Evolutionary conservation across 345 rosid genomes (phyloP).

Genomic region (Dovyalis caffra): DNA sequence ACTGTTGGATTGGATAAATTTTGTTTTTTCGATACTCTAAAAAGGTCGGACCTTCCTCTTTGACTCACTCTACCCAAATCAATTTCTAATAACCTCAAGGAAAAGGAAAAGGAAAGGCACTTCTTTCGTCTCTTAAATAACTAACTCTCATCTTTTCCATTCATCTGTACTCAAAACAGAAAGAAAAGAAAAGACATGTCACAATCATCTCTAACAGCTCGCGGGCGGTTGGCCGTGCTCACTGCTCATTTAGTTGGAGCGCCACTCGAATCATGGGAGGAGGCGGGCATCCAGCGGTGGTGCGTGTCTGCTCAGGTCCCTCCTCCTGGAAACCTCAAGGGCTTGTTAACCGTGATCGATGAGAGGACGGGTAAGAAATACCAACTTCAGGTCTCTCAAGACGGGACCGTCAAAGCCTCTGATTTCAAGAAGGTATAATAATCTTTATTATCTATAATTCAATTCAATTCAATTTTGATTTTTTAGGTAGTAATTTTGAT

Average conservation of each 20-base stretch:
- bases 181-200: not conserved
- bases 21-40: too few relatives aligned
- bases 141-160: not conserved
- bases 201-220: conserved; percentile 27
- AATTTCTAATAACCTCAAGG: too few relatives aligned
- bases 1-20: too few relatives aligned
- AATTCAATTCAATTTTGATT: not conserved
- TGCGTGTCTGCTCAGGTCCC: conserved; percentile 46
- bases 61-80: too few relatives aligned
- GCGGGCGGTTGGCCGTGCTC: conserved; percentile 64
- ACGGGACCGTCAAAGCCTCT: conserved; percentile 76
- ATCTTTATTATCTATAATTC: not conserved
- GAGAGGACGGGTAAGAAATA: conserved; percentile 74
- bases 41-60: too few relatives aligned
- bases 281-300: conserved; percentile 41
- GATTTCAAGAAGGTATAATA: conserved; percentile 74
- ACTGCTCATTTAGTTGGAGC: conserved; percentile 49
- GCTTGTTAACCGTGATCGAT: conserved; percentile 60
- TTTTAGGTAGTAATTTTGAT: not conserved
- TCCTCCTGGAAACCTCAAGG: conserved; percentile 55
- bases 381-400: conserved; percentile 50
- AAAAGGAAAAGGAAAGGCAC: too few relatives aligned
- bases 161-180: too few relatives aligned
- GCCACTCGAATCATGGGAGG: conserved; percentile 7
- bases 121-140: too few relatives aligned